phyloP scores from a whole-genome alignment of 1,284 basidiomycete species.

The Trichosporon faecale region DNA sequence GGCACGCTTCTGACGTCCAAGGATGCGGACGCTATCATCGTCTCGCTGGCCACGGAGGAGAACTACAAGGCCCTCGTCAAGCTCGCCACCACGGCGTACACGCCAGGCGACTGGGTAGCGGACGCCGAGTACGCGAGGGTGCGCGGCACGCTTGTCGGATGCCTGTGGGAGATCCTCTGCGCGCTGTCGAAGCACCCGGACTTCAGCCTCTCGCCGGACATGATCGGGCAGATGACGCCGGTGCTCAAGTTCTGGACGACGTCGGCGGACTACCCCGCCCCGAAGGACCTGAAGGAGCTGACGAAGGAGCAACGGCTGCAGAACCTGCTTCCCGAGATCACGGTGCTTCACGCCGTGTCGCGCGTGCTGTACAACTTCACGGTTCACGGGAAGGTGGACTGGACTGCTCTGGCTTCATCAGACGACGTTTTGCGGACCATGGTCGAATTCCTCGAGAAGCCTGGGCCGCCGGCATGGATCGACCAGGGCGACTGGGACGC shows the following conservation, averaged over 20 bases:
- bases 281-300: neutral
- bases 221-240: neutral
- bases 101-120: neutral
- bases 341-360: neutral
- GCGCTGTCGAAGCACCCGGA: neutral
- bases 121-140: neutral
- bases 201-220: neutral
- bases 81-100: neutral
- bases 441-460: neutral
- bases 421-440: neutral
- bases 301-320: neutral
- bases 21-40: neutral
- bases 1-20: neutral
- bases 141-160: neutral
- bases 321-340: neutral
- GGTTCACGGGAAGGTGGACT: neutral
- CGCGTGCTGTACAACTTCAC: conserved; percentile 1
- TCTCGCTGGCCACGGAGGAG: neutral
- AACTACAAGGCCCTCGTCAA: neutral
- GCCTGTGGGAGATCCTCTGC: neutral
- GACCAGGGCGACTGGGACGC: neutral
- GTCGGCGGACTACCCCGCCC: neutral
- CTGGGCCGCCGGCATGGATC: neutral
- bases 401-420: neutral
- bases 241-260: conserved; percentile 8